Evolutionary conservation across 495 filamentous ascomycete species (phyloP).

Genomic region (Lineolata rhizophorae): DNA sequence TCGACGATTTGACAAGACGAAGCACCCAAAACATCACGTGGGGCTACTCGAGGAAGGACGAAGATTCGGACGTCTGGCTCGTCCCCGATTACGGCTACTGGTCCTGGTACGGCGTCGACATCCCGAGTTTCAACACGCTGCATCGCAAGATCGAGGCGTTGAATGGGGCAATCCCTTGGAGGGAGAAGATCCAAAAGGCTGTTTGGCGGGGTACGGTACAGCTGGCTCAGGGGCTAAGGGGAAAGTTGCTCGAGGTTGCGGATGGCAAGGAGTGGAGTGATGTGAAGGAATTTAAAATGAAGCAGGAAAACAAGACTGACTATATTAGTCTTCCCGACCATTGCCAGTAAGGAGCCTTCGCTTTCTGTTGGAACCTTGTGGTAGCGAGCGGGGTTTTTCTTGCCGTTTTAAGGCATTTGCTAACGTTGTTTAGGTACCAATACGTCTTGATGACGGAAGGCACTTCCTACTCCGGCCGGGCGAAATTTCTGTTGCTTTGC

Average conservation of each 20-base stretch:
- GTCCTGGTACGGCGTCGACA: conserved; percentile 41
- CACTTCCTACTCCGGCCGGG: conserved; percentile 29
- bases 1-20: conserved; percentile 28
- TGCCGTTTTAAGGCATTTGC: too few species aligned
- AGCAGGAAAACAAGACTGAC: conserved; percentile 23
- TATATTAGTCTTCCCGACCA: conserved; percentile 30
- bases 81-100: conserved; percentile 70
- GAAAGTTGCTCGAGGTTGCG: conserved; percentile 24
- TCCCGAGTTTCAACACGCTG: conserved; percentile 35
- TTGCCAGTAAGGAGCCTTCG: conserved; percentile 36
- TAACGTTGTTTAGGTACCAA: too few species aligned
- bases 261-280: conserved; percentile 28
- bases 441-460: conserved; percentile 34
- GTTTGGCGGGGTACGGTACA: conserved; percentile 46
- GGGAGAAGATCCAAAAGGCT: conserved; percentile 36
- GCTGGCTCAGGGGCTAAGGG: conserved; percentile 18
- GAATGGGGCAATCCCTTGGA: conserved; percentile 12
- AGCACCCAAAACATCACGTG: conserved; percentile 22
- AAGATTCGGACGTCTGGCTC: conserved; percentile 33
- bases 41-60: conserved; percentile 24
- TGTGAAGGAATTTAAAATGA: conserved; percentile 25
- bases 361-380: too few species aligned
- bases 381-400: too few species aligned
- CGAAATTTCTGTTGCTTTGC: conserved; percentile 39
- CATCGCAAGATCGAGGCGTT: conserved; percentile 20